Base-by-base conservation (phyloP, 345 rosid genomes). In the Hypericum androsaemum region DNA sequence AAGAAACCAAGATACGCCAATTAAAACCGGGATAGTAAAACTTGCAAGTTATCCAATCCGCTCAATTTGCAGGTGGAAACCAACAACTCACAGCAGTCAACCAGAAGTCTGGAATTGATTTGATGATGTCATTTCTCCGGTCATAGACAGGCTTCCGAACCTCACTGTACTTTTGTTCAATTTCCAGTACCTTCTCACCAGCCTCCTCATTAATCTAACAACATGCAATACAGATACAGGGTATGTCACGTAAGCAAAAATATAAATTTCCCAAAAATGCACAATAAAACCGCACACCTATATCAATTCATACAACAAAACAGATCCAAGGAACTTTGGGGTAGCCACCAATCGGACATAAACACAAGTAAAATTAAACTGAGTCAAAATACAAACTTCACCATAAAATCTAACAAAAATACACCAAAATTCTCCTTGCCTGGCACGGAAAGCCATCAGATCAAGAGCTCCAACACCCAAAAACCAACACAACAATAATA, bases 31-130 rank as follows among this genome's bases (percentile, higher is more conserved):
- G 37, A 17, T 51, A 10, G 13, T 51, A 3, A 47, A 51, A 37
- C 11, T 51, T 17, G n/a, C 16, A 36, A 8, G 12, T 28, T 1
- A 22, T 38, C 41, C 5, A 3, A 52, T 22, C 32, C 4, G 32
- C 32, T 3, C 22, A 22, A 28, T 62, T 22, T 40, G 5, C 10
- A 10, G n/a, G 10, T 32, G 22, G 4, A 9, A 6, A 47, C 9
- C 9, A 11, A 46, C 13, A 37, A 58, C 62, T 47, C 17, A 64
- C 63, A 58, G 59, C 63, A 51, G 69, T 64, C 47, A 64, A 53
- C 69, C 69, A 64, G 44, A 64, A 64, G 69, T 64, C 63, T 5
- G 69, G 69, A 40, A 64, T 64, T 3, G 48, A 47, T 52, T 58
- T 58, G 63, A 58, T 52, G 54, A 64, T 53, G 8, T 64, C 69